These are phyloP conservation scores for Geotrichum reessii DNA, from an alignment of 1,139 yeast species.

Conservation along the genomic window DNA sequence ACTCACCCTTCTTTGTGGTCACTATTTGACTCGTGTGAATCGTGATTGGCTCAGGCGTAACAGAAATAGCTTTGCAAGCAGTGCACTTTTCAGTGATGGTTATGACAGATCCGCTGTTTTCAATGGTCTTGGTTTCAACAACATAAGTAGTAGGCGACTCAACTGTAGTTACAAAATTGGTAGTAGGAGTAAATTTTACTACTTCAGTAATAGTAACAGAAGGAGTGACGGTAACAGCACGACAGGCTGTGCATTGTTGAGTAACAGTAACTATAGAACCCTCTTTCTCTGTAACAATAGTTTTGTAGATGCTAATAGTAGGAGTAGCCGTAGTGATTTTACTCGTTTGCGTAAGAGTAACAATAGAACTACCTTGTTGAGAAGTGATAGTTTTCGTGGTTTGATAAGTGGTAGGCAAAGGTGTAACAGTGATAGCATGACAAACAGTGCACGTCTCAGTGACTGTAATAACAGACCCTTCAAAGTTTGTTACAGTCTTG, in stretches of 20 bases:
- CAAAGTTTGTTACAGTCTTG: neutral
- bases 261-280: conserved; percentile 5
- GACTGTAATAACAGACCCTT: conserved; percentile 1
- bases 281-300: neutral
- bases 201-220: neutral
- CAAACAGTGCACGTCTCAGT: conserved; percentile 11
- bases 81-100: conserved; percentile 2
- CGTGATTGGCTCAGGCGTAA: conserved; percentile 6
- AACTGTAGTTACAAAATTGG: neutral
- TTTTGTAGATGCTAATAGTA: conserved; percentile 1
- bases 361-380: neutral
- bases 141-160: neutral
- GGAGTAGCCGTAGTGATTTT: neutral
- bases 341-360: neutral
- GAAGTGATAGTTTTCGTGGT: conserved; percentile 1
- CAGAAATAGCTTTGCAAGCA: conserved; percentile 4
- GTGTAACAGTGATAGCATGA: conserved; percentile 5
- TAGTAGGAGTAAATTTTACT: neutral
- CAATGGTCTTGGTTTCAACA: conserved; percentile 4
- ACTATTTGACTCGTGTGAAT: neutral
- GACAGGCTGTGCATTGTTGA: conserved; percentile 4
- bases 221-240: conserved; percentile 2
- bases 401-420: conserved; percentile 1
- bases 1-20: conserved; percentile 2
- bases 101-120: neutral